Conservation (phyloP, 768 basidiomycete genomes). For the Rubroboletus pulcherrimus region DNA sequence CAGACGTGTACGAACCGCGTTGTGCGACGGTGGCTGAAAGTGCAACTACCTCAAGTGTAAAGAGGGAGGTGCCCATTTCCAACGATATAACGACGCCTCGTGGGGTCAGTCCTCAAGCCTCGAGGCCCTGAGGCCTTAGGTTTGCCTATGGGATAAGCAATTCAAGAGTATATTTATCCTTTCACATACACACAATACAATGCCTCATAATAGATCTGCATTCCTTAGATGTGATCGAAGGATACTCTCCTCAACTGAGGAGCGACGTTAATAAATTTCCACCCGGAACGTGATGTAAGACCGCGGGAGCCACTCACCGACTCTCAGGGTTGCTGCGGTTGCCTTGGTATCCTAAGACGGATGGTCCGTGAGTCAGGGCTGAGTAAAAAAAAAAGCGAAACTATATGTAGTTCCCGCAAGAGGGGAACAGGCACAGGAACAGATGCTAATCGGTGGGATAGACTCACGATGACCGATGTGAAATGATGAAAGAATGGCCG, state of each 20-base stretch:
- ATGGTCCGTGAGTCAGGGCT: slow-evolving; percentile 6
- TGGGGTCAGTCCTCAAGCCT: not conserved
- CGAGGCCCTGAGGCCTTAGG: not conserved
- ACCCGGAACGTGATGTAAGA: not conserved
- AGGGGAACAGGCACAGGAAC: slow-evolving; percentile 8
- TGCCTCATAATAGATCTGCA: slow-evolving; percentile 60
- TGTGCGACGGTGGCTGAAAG: not conserved
- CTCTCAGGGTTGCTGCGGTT: slow-evolving; percentile 66
- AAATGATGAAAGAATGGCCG: slow-evolving; percentile 70
- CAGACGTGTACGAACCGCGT: not conserved
- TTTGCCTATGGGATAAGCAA: not conserved
- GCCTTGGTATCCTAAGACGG: slow-evolving; percentile 62
- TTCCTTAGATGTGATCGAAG: slow-evolving; percentile 65
- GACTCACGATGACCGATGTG: slow-evolving; percentile 72
- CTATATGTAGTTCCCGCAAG: not conserved
- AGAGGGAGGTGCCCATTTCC: not conserved
- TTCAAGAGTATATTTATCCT: not conserved
- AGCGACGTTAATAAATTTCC: slow-evolving; percentile 1
- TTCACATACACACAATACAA: slow-evolving; percentile 1
- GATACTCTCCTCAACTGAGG: slow-evolving; percentile 66
- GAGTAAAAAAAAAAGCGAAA: not conserved
- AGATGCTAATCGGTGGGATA: not conserved
- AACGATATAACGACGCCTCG: not conserved
- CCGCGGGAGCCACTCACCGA: slow-evolving; percentile 43
- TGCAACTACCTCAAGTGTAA: not conserved